Conservation (phyloP, 495 filamentous ascomycete genomes). For the Tuber borchii region DNA sequence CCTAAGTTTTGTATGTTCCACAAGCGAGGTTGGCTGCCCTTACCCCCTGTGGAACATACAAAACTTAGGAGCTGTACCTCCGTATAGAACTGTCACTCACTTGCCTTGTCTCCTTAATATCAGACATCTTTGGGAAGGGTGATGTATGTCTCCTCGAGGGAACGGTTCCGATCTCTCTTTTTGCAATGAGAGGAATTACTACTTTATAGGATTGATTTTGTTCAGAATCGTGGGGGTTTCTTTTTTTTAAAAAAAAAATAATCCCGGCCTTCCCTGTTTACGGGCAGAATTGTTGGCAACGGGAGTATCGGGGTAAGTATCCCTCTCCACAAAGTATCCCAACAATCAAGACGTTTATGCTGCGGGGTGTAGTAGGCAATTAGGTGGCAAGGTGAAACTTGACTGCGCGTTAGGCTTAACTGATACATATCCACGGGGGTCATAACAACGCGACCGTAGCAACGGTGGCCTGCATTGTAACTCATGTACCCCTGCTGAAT, state of each 20-base stretch:
- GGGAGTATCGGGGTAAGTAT: background rate
- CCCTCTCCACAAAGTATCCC: background rate
- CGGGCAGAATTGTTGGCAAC: background rate
- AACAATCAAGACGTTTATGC: background rate
- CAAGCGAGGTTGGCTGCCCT: too few relatives aligned
- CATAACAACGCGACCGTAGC: too few relatives aligned
- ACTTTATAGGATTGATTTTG: background rate
- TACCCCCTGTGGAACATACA: too few relatives aligned
- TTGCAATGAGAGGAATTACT: background rate
- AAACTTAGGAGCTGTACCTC: too few relatives aligned
- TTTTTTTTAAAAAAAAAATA: too few relatives aligned
- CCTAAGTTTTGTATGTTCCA: too few relatives aligned
- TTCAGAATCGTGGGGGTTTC: background rate
- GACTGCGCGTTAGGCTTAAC: conserved; percentile 30
- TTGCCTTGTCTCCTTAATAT: conserved; percentile 24
- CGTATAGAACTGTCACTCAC: conserved; percentile 8
- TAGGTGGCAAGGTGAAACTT: conserved; percentile 28
- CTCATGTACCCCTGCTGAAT: too few relatives aligned
- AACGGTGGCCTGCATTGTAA: too few relatives aligned
- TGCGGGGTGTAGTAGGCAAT: background rate
- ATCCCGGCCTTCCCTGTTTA: background rate
- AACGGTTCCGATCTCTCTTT: background rate
- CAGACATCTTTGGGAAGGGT: conserved; percentile 8
- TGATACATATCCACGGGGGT: too few relatives aligned
- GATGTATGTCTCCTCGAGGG: background rate